These are phyloP conservation scores for Beauveria sp. DNA, from an alignment of 2,329 filamentous ascomycete genomes.

Conservation along the genomic window DNA sequence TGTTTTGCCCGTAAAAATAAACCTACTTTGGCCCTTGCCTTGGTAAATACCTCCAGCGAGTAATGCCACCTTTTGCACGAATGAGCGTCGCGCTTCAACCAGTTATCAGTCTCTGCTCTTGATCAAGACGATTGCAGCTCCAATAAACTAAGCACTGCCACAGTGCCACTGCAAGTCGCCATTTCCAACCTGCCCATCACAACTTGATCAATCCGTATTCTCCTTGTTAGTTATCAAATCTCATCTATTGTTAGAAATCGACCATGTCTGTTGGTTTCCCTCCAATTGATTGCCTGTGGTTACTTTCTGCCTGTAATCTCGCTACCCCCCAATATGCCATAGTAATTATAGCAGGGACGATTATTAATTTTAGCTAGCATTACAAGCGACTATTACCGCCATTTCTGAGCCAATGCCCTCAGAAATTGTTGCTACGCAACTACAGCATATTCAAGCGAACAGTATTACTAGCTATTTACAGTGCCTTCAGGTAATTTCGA, in stretches of 20 bases:
- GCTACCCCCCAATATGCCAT: background rate
- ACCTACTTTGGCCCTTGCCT: too few relatives aligned
- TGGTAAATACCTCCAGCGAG: too few relatives aligned
- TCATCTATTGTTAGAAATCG: background rate
- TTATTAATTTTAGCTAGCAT: background rate
- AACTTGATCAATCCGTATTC: background rate
- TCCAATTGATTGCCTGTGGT: too few relatives aligned
- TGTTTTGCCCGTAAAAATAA: too few relatives aligned
- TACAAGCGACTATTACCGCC: background rate
- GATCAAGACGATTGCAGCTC: background rate
- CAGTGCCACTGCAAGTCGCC: background rate
- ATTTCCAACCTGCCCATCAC: background rate
- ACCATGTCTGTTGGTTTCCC: background rate
- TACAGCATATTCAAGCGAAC: background rate
- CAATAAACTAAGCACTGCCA: background rate
- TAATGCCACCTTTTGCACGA: background rate
- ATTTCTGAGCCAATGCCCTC: background rate
- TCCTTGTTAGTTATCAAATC: background rate
- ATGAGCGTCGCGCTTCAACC: background rate
- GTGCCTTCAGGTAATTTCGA: too few relatives aligned
- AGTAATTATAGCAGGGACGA: background rate
- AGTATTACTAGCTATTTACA: too few relatives aligned
- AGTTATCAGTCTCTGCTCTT: background rate
- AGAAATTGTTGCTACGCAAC: too few relatives aligned
- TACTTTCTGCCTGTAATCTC: background rate